Percentiles rank a stretch among this genome's conserved stretches.
These are phyloP conservation scores for Nectriaceae sp. DNA, from an alignment of 2,329 filamentous ascomycete genomes.

Conservation along the genomic window DNA sequence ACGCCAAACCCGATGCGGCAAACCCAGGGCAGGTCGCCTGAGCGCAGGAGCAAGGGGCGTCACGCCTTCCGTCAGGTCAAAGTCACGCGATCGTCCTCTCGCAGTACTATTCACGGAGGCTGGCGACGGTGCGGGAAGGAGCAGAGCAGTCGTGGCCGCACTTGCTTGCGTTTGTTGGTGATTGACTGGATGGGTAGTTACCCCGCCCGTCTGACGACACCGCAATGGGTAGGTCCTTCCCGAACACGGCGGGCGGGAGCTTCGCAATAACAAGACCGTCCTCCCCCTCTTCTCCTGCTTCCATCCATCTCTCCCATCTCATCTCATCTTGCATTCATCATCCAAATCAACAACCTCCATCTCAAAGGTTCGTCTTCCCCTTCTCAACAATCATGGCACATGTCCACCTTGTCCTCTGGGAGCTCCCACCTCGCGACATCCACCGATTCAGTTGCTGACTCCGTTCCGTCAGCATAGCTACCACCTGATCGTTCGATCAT, in stretches of 20 bases:
- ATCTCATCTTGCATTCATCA: constrained; percentile 27
- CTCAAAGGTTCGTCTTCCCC: constrained; percentile 16
- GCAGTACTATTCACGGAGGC: constrained; percentile 5
- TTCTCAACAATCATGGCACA: neutral
- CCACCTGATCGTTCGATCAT: constrained; percentile 17
- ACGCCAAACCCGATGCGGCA: constrained; percentile 27
- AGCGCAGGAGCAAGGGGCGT: constrained; percentile 28
- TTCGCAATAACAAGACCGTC: constrained; percentile 35
- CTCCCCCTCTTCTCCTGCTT: constrained; percentile 28
- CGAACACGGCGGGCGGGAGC: constrained; percentile 13
- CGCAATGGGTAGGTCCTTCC: constrained; percentile 23
- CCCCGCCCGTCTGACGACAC: constrained; percentile 48
- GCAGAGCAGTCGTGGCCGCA: neutral
- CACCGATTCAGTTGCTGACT: neutral
- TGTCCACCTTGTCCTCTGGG: neutral
- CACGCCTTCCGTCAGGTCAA: constrained; percentile 33
- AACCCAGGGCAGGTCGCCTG: constrained; percentile 25
- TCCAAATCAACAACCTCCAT: constrained; percentile 16
- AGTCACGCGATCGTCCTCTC: constrained; percentile 32
- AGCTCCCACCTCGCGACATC: neutral
- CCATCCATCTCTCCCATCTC: constrained; percentile 27
- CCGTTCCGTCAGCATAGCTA: neutral
- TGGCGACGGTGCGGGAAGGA: neutral
- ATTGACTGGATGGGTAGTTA: constrained; percentile 31
- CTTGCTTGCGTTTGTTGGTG: neutral